Base-by-base conservation (phyloP, 2,329 filamentous ascomycete species). In the Penicillium sp. region DNA sequence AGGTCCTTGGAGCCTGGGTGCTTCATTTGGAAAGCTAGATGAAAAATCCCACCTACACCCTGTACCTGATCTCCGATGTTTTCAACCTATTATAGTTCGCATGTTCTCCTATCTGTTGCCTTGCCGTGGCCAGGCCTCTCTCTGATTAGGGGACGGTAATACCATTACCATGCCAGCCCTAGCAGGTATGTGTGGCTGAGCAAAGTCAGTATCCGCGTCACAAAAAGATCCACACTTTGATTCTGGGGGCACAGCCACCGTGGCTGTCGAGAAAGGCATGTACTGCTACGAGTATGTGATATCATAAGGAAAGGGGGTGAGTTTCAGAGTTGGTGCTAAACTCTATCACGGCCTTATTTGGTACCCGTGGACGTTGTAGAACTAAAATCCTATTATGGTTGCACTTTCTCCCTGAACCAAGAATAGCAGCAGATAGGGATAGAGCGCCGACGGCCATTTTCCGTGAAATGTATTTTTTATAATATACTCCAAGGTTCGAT, bases 101-200 rank as follows among this genome's bases (percentile, higher is more conserved):
- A 16, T 46, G 45, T 47, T 47, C 45, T 47, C 45, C 45, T 47
- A 29, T 21, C 45, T n/a, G 13, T 29, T 47, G 16, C 45, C 24
- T 47, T 19, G 43, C 11, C 8, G 16, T 47, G 24, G 27, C 24
- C 14, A 37, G 46, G 21, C 46, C 44, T 46, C 43, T 21, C n/a
- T 41, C 19, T 47, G 45, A 37, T 39, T 27, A 29, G 24, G 39
- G 24, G 43, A 24, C 21, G 46, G 60, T 58, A 61, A 58, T 63
- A 61, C 58, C 39, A 52, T 56, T 61, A 63, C 56, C 29, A 33
- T 41, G 11, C 56, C 59, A 62, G 61, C 61, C 59, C 57, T 63
- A 60, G 57, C 48, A 55, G 55, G 45, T 58, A 62, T 60, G 55
- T 60, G 61, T 63, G 59, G 61, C 61, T 63, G 56, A 61, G 61